Percentiles rank a stretch among this genome's conserved stretches.
These are phyloP conservation scores for Lepraria neglecta DNA, from an alignment of 495 filamentous ascomycete genomes.

Conservation along the genomic window DNA sequence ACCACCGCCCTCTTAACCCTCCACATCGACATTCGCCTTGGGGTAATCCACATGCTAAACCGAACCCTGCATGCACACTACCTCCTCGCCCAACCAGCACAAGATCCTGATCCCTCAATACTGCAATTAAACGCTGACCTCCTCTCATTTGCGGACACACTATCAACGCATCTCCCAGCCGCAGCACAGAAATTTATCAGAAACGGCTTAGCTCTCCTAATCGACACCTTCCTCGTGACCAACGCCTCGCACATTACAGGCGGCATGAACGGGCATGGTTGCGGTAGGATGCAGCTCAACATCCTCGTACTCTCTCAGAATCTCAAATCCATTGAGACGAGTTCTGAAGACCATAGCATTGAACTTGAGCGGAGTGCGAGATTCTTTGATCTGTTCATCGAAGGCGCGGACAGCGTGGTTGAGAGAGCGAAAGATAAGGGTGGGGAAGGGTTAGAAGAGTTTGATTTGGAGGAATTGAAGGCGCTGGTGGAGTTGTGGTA, in stretches of 20 bases:
- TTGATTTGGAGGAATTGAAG: slow-evolving; percentile 79
- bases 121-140: slow-evolving; percentile 73
- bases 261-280: slow-evolving; percentile 69
- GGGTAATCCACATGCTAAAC: slow-evolving; percentile 61
- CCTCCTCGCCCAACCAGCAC: slow-evolving; percentile 63
- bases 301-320: slow-evolving; percentile 93
- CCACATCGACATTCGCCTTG: slow-evolving; percentile 80
- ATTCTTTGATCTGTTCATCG: slow-evolving; percentile 74
- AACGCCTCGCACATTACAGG: slow-evolving; percentile 53
- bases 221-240: slow-evolving; percentile 63
- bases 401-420: slow-evolving; percentile 56
- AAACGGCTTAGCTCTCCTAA: slow-evolving; percentile 62
- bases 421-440: slow-evolving; percentile 31
- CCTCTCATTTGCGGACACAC: slow-evolving; percentile 73
- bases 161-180: slow-evolving; percentile 59
- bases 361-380: slow-evolving; percentile 58
- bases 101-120: slow-evolving; percentile 71
- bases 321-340: slow-evolving; percentile 69
- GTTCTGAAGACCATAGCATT: slow-evolving; percentile 28
- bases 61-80: slow-evolving; percentile 45
- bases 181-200: slow-evolving; percentile 62
- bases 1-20: slow-evolving; percentile 71
- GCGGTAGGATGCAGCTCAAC: slow-evolving; percentile 76
- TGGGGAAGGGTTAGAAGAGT: slow-evolving; percentile 42
- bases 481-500: slow-evolving; percentile 79